These are phyloP conservation scores for Mucor velutinosus DNA, from an alignment of 371 early-diverging fungal species.

Conservation along the genomic window DNA sequence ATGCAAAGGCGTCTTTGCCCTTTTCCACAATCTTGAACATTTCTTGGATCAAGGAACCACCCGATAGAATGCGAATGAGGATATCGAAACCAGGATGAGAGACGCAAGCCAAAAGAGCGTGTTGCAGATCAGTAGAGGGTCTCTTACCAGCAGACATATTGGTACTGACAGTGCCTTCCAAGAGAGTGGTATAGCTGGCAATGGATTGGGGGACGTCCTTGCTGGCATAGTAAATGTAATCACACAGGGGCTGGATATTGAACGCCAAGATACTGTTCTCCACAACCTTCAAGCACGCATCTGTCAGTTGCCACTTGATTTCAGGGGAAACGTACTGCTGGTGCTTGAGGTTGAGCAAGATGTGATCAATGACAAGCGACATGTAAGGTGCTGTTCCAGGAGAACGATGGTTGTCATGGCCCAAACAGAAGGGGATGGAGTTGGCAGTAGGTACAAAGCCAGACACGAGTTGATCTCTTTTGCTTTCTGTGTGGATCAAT, in stretches of 20 bases:
- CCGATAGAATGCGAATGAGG: constrained; percentile 70
- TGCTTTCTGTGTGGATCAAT: constrained; percentile 66
- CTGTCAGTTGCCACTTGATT: constrained; percentile 77
- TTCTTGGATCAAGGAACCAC: constrained; percentile 64
- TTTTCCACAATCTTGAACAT: constrained; percentile 65
- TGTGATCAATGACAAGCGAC: constrained; percentile 74
- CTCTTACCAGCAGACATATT: not conserved
- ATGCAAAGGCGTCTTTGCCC: constrained; percentile 19
- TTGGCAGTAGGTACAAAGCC: constrained; percentile 39
- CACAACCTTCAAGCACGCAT: constrained; percentile 66
- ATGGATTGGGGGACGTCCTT: not conserved
- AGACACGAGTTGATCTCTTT: constrained; percentile 28
- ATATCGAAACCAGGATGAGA: constrained; percentile 87
- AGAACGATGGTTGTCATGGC: constrained; percentile 57
- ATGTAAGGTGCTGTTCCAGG: constrained; percentile 84
- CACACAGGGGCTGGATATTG: constrained; percentile 52
- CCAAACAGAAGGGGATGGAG: constrained; percentile 62
- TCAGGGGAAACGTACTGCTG: constrained; percentile 63
- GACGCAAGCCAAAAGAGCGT: constrained; percentile 17
- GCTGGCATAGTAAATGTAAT: not conserved
- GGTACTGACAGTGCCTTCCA: not conserved
- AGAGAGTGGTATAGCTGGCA: not conserved
- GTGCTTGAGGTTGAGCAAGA: constrained; percentile 72
- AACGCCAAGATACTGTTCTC: constrained; percentile 77
- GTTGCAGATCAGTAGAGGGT: not conserved